Conservation (phyloP, 106 monocot genomes). For the Cymbidium sinense region DNA sequence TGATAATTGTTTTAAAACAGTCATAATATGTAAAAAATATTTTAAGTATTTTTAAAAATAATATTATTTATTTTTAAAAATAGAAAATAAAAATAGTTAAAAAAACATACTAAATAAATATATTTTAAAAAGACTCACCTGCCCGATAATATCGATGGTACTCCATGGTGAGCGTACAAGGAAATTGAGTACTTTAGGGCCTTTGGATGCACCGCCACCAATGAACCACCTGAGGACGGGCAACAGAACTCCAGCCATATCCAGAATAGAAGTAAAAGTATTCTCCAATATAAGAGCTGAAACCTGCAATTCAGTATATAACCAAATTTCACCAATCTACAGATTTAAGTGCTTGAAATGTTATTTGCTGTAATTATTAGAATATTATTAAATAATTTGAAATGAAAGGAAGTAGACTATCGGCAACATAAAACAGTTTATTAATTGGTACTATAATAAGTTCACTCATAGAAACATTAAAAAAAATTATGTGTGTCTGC, state of each 20-base stretch:
- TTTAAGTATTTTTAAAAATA: too few species aligned
- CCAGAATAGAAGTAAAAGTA: slow-evolving; percentile 85
- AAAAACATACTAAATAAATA: too few species aligned
- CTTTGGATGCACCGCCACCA: slow-evolving; percentile 55
- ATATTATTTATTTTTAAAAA: too few species aligned
- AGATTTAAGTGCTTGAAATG: neutral
- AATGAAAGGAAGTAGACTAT: neutral
- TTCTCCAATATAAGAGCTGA: slow-evolving; percentile 80
- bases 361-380: too few species aligned
- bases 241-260: slow-evolving; percentile 84
- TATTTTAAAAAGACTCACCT: slow-evolving; percentile 54
- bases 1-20: too few species aligned
- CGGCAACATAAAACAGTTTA: neutral
- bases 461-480: too few species aligned
- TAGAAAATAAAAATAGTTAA: too few species aligned
- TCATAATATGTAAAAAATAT: too few species aligned
- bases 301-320: slow-evolving; percentile 37
- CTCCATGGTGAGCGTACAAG: slow-evolving; percentile 85
- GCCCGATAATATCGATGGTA: slow-evolving; percentile 62
- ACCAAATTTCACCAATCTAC: neutral
- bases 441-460: neutral
- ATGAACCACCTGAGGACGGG: slow-evolving; percentile 78
- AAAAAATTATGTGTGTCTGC: too few species aligned
- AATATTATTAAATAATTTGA: too few species aligned
- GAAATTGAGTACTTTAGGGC: slow-evolving; percentile 68